These are phyloP conservation scores for Spatholobus suberectus DNA, from an alignment of 306 rosid genomes.

Conservation along the genomic window DNA sequence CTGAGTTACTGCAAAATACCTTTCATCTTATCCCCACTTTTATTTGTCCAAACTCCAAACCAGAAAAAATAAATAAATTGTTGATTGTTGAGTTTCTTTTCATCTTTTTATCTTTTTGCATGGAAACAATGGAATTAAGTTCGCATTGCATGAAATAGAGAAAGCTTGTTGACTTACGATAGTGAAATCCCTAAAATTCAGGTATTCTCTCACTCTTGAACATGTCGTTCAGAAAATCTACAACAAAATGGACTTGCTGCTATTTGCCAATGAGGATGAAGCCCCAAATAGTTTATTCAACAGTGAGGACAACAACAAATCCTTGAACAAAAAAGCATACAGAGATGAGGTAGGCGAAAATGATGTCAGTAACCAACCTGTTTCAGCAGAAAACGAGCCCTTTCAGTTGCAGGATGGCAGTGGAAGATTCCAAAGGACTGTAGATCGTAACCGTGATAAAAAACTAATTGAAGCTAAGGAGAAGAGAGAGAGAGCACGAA, in stretches of 20 bases:
- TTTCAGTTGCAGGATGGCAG: conserved; percentile 37
- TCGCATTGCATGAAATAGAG: conserved; percentile 13
- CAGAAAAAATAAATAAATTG: background rate
- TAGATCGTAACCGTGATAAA: conserved; percentile 45
- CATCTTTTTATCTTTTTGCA: background rate
- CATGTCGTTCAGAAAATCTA: conserved; percentile 73
- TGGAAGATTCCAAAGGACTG: conserved; percentile 42
- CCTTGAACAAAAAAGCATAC: conserved; percentile 51
- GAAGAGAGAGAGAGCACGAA: conserved; percentile 84
- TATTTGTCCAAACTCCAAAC: background rate
- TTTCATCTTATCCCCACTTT: background rate
- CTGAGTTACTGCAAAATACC: background rate
- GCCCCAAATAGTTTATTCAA: conserved; percentile 54
- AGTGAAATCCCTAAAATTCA: conserved; percentile 54
- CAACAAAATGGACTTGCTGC: conserved; percentile 77
- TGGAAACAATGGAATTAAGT: background rate
- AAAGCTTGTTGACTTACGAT: conserved; percentile 32
- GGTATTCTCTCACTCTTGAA: conserved; percentile 73
- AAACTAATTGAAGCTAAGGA: conserved; percentile 66
- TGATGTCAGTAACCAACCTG: conserved; percentile 41
- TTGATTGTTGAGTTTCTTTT: conserved; percentile 20
- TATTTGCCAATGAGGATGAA: conserved; percentile 68
- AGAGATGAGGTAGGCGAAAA: conserved; percentile 66
- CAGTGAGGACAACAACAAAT: conserved; percentile 79
- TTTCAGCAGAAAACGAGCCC: conserved; percentile 61